These are phyloP conservation scores for Aspergillus sp. DNA, from an alignment of 2,329 filamentous ascomycete genomes.

Conservation along the genomic window DNA sequence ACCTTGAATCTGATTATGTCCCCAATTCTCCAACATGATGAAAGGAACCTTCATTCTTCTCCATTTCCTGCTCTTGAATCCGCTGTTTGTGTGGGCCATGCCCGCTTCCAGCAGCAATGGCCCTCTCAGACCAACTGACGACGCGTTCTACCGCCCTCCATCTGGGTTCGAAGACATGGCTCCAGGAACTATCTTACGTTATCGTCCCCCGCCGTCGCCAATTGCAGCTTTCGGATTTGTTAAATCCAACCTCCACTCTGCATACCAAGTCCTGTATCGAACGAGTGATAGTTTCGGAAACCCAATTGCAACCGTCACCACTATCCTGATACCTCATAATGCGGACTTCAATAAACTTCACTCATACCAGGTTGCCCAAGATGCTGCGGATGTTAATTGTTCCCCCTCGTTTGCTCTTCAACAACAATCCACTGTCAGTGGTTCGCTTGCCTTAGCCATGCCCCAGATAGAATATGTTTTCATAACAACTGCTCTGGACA, in stretches of 20 bases:
- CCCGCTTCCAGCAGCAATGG: too few species aligned
- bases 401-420: not conserved
- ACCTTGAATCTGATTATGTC: too few species aligned
- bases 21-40: too few species aligned
- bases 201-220: not conserved
- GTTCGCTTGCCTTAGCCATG: not conserved
- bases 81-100: too few species aligned
- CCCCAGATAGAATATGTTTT: not conserved
- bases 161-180: not conserved
- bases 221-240: not conserved
- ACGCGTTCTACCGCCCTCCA: not conserved
- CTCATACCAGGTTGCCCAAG: not conserved
- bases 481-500: not conserved
- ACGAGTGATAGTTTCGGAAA: not conserved
- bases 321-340: slow-evolving; percentile 2
- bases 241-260: not conserved
- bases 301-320: not conserved
- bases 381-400: not conserved
- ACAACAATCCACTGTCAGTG: not conserved
- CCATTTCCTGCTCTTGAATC: too few species aligned
- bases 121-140: not conserved
- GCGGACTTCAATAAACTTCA: not conserved
- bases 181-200: not conserved
- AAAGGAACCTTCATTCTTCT: too few species aligned
- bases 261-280: slow-evolving; percentile 3